phyloP scores from a whole-genome alignment of 306 rosid genomes.

The Hylodesmum podocarpum region DNA sequence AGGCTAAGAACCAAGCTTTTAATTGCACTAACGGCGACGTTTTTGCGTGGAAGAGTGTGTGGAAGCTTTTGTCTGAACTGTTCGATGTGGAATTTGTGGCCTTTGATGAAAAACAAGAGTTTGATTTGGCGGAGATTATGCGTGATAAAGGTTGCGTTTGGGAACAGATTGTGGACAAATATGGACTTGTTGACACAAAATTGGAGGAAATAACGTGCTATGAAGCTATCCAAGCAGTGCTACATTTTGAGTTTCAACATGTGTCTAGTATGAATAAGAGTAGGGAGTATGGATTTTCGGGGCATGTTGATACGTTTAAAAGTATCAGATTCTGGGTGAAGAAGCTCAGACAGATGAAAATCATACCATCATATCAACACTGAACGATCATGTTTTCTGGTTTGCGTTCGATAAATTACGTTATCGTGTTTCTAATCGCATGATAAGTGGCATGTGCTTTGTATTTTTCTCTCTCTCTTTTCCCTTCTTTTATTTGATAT shows the following conservation, averaged over 20 bases:
- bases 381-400: neutral
- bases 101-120: conserved; percentile 4
- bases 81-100: conserved; percentile 36
- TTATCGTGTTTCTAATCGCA: too few relatives aligned
- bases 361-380: conserved; percentile 32
- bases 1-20: conserved; percentile 38
- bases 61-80: conserved; percentile 22
- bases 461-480: too few relatives aligned
- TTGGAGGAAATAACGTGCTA: conserved; percentile 38
- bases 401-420: too few relatives aligned
- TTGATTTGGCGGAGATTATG: conserved; percentile 43
- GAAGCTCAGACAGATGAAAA: conserved; percentile 34
- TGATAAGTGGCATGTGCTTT: too few relatives aligned
- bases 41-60: conserved; percentile 39
- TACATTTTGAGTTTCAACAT: conserved; percentile 38
- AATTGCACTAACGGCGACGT: conserved; percentile 46
- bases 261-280: conserved; percentile 51
- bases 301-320: conserved; percentile 26
- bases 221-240: neutral
- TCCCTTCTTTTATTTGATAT: too few relatives aligned
- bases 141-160: conserved; percentile 39
- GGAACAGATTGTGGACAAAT: conserved; percentile 42
- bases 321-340: conserved; percentile 34
- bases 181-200: conserved; percentile 37
- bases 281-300: conserved; percentile 39